Conservation (phyloP, 2,329 filamentous ascomycete species). For the Fusarium decemcellulare region DNA sequence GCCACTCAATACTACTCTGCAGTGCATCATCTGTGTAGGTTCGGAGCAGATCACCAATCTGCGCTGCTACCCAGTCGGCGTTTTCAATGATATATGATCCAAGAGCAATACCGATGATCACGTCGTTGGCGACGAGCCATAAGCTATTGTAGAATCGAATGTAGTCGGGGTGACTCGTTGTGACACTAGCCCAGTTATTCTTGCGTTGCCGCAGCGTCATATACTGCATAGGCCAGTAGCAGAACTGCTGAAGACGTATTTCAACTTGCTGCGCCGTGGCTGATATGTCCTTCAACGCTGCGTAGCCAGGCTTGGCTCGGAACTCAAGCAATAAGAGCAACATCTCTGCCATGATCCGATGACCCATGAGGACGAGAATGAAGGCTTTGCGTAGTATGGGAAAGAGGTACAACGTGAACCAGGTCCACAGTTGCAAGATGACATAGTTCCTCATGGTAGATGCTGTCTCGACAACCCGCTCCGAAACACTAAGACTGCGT, state of each 20-base stretch:
- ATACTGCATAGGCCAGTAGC: conserved; percentile 99
- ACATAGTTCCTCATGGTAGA: conserved; percentile 86
- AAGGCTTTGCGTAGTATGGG: conserved; percentile 82
- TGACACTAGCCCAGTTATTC: conserved; percentile 95
- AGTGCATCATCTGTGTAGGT: conserved; percentile 91
- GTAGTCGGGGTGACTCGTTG: conserved; percentile 95
- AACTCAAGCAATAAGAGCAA: conserved; percentile 88
- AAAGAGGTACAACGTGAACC: conserved; percentile 82
- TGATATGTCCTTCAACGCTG: conserved; percentile 94
- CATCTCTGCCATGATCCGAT: conserved; percentile 85
- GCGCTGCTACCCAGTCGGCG: conserved; percentile 83
- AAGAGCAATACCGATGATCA: conserved; percentile 97
- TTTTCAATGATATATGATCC: conserved; percentile 99
- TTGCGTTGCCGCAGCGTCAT: conserved; percentile 90
- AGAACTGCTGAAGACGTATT: conserved; percentile 97
- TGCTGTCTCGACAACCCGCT: conserved; percentile 94
- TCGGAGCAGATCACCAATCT: conserved; percentile 82
- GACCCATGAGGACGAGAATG: conserved; percentile 82
- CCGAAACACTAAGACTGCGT: conserved; percentile 90
- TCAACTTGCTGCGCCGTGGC: conserved; percentile 98
- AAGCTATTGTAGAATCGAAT: conserved; percentile 99
- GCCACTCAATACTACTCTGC: conserved; percentile 90
- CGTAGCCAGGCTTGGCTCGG: conserved; percentile 81
- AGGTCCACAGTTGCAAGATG: conserved; percentile 76
- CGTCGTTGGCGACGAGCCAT: conserved; percentile 98